Percentiles rank a stretch among this genome's conserved stretches.
Evolutionary conservation across 768 basidiomycete genomes (phyloP).

Genomic region (Phylloporus sp.): DNA sequence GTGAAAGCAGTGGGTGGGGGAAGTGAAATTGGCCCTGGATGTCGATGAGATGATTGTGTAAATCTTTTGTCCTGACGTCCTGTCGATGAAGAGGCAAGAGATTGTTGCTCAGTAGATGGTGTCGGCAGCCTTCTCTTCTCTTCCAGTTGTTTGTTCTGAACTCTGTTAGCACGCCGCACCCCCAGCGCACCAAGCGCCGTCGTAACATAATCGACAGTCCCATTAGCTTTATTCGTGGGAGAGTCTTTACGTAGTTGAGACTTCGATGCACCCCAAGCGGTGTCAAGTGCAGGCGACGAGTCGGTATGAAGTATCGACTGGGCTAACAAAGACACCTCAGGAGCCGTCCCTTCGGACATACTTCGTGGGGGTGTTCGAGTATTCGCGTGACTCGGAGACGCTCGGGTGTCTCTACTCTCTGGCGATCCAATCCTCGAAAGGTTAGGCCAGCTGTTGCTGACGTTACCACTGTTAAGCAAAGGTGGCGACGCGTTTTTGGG

Average conservation of each 20-base stretch:
- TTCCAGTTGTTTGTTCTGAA: slow-evolving; percentile 18
- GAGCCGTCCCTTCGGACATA: slow-evolving; percentile 4
- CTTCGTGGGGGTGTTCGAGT: slow-evolving; percentile 3
- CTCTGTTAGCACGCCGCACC: slow-evolving; percentile 27
- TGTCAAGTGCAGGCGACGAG: slow-evolving; percentile 4
- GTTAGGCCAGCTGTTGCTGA: slow-evolving; percentile 7
- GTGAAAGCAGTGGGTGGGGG: slow-evolving; percentile 53
- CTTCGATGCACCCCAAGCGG: slow-evolving; percentile 16
- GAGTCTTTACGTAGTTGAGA: slow-evolving; percentile 10
- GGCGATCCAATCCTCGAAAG: slow-evolving; percentile 17
- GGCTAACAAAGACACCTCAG: slow-evolving; percentile 6
- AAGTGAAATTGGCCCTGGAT: slow-evolving; percentile 66
- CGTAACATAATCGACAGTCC: slow-evolving; percentile 13
- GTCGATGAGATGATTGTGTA: slow-evolving; percentile 36
- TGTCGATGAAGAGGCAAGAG: slow-evolving; percentile 5
- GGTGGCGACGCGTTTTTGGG: slow-evolving; percentile 12
- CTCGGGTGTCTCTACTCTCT: slow-evolving; percentile 8
- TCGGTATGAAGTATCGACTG: slow-evolving; percentile 15
- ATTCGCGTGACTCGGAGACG: slow-evolving; percentile 6
- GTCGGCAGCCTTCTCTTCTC: slow-evolving; percentile 19
- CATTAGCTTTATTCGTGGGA: slow-evolving; percentile 15
- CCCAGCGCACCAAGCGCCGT: slow-evolving; percentile 26
- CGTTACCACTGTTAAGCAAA: not conserved
- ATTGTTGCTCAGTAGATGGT: slow-evolving; percentile 16
- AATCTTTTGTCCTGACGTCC: slow-evolving; percentile 17